These are phyloP conservation scores for Crepidotus variabilis DNA, from an alignment of 768 basidiomycete genomes.

Conservation along the genomic window DNA sequence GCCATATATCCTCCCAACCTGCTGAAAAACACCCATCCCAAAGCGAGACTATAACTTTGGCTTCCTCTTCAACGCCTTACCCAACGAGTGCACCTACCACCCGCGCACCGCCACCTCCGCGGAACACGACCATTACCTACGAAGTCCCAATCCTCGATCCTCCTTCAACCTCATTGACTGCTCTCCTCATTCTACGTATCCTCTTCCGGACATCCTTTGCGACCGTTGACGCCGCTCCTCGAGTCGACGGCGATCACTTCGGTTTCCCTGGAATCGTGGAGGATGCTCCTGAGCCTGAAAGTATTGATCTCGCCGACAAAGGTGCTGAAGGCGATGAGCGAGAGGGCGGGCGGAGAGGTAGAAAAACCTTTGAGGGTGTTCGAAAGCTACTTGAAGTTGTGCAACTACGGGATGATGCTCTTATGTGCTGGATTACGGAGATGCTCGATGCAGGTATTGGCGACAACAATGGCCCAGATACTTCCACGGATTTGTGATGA, in stretches of 20 bases:
- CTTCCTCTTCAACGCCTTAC: slow-evolving; percentile 49
- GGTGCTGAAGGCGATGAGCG: slow-evolving; percentile 46
- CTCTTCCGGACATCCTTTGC: slow-evolving; percentile 80
- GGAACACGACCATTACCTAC: slow-evolving; percentile 56
- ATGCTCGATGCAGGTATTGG: slow-evolving; percentile 26
- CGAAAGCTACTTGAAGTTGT: slow-evolving; percentile 61
- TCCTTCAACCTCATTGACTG: slow-evolving; percentile 71
- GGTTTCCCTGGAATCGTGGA: slow-evolving; percentile 85
- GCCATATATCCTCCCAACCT: slow-evolving; percentile 53
- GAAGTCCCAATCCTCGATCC: slow-evolving; percentile 58
- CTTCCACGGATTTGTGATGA: background rate
- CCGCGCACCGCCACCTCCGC: slow-evolving; percentile 71
- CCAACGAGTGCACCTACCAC: slow-evolving; percentile 60
- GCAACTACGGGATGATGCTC: slow-evolving; percentile 56
- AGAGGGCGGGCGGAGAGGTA: slow-evolving; percentile 70
- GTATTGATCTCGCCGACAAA: slow-evolving; percentile 39
- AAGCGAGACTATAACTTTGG: slow-evolving; percentile 70
- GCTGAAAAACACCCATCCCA: slow-evolving; percentile 43
- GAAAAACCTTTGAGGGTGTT: slow-evolving; percentile 64
- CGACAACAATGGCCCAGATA: background rate
- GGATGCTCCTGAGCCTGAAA: slow-evolving; percentile 61
- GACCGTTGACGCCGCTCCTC: slow-evolving; percentile 60
- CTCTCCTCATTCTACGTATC: slow-evolving; percentile 78
- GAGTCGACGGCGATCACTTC: slow-evolving; percentile 81
- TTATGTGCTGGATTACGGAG: slow-evolving; percentile 42